Evolutionary conservation across 495 filamentous ascomycete species (phyloP), one percentile per base, ranked within the genome.

Genomic region (Talaromyces nanjingensis): DNA sequence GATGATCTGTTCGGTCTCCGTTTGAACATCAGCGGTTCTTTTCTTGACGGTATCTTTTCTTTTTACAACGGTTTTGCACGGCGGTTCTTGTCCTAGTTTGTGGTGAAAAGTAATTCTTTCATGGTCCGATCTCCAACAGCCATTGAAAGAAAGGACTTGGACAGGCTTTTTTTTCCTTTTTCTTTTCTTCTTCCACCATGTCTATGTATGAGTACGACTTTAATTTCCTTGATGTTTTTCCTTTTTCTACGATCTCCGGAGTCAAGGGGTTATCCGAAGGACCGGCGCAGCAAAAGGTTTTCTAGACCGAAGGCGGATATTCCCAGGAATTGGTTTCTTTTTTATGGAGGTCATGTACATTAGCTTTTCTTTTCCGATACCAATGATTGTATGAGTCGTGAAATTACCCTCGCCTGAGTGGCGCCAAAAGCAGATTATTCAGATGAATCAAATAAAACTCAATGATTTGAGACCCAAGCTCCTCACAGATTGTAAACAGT

Each of bases 341-440:
- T 60, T 34, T 18, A 29, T 33, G 59, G 59, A 60, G 33, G 33
- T 45, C 45, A 45, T 62, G 60, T 62, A 62, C 60, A 62, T 54
- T 62, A 62, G 27, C 52, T 62, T 33, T 18, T 22, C 18, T 45
- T 25, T 60, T 54, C 20, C 4, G n/a, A 56, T 42, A 29, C 27
- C n/a, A 24, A 56, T 56, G 53, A 56, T 14, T 29, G 22, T 56
- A 29, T 25, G 20, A 56, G 22, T 56, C 20, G 53, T 14, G 53
- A 25, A 27, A 16, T 27, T 24, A 24, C 1, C 24, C 5, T 2
- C 52, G 14, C 14, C 29, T 31, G 29, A 45, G 0, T 4, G n/a
- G 39, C n/a, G 2, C 45, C 7, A 49, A 20, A 3, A 49, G 3
- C 45, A 20, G 45, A 49, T 49, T 18, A 22, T 49, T 18, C 18